Base-by-base conservation (phyloP, 139 green algal species). In the Chlamydomonas urium region DNA sequence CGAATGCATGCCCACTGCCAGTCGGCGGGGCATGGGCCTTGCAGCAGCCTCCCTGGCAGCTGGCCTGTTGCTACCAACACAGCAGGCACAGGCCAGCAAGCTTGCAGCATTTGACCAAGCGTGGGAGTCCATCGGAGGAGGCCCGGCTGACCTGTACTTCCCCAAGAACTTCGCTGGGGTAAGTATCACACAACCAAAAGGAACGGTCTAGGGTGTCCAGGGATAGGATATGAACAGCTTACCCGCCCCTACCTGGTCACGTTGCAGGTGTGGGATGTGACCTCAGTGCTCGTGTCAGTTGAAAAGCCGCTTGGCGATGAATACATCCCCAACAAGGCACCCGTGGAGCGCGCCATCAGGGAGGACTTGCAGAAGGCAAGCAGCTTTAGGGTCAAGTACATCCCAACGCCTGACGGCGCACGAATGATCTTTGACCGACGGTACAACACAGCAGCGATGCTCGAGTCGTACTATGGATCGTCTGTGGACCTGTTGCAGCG, bases 371-470 rank as follows among this genome's bases (percentile, higher is more conserved):
- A 67, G 5, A 63, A 63, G 53, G 10, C 21, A 33, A 21, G 17
- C 53, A 63, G 53, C 17, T 63, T 14, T 33, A 14, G 29, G 26
- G 53, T 63, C 53, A 63, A 26, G 53, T 63, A 63, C 53, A 63
- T 63, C n/a, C 24, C 53, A 10, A 31, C 10, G 24, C 21, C n/a
- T 14, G 53, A 21, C 53, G 6, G 53, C 6, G 17, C 45, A 56
- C 45, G 21, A 45, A 81, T 92, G 10, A 71, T 96, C 19, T 89
- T 85, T 5, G 90, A 96, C 79, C 81, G 90, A 19, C 56, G 68
- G 10, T 93, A 87, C 80, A 96, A 96, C 79, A 92, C 85, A 0
- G 79, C 81, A 1, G 59, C 78, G n/a, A 65, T 96, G 60, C 66
- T 94, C 66, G 37, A 79, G 0, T 75, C 80, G 10, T 93, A 96